Conservation (phyloP, 306 rosid genomes). For the Cicer cuneatum region DNA sequence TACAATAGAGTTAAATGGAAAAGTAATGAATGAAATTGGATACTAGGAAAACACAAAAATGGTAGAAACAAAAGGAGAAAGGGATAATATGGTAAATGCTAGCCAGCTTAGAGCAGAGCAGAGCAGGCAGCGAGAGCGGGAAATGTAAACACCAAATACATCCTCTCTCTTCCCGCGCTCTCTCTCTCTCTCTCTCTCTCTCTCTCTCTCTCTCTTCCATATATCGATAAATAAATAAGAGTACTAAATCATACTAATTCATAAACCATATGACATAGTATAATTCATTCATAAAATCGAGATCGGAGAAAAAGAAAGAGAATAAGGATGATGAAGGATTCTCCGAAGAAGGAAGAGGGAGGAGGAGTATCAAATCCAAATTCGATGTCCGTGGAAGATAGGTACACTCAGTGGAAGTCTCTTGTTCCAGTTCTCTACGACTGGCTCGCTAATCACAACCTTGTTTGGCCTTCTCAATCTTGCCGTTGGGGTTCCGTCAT, state of each 20-base stretch:
- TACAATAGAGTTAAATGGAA: no score
- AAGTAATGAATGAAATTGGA: no score
- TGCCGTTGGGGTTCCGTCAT: slow-evolving; percentile 90
- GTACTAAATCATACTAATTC: no score
- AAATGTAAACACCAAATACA: no score
- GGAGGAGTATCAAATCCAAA: not conserved
- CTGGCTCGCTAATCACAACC: slow-evolving; percentile 97
- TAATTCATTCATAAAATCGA: not conserved
- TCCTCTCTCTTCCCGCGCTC: no score
- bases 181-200: no score
- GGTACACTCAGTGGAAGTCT: slow-evolving; percentile 88
- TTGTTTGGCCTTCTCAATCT: slow-evolving; percentile 95
- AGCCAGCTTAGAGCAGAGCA: no score
- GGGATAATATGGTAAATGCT: no score
- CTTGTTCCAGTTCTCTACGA: slow-evolving; percentile 88
- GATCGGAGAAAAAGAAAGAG: not conserved
- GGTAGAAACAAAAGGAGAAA: not conserved
- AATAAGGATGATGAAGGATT: not conserved
- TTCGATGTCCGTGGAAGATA: slow-evolving; percentile 55
- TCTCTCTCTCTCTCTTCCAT: no score
- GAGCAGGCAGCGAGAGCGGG: not conserved
- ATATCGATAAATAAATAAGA: no score
- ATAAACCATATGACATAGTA: no score
- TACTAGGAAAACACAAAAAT: no score
- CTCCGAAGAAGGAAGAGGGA: slow-evolving; percentile 8